Conservation (phyloP, 139 green algal species). For the Chlorella ohadii region DNA sequence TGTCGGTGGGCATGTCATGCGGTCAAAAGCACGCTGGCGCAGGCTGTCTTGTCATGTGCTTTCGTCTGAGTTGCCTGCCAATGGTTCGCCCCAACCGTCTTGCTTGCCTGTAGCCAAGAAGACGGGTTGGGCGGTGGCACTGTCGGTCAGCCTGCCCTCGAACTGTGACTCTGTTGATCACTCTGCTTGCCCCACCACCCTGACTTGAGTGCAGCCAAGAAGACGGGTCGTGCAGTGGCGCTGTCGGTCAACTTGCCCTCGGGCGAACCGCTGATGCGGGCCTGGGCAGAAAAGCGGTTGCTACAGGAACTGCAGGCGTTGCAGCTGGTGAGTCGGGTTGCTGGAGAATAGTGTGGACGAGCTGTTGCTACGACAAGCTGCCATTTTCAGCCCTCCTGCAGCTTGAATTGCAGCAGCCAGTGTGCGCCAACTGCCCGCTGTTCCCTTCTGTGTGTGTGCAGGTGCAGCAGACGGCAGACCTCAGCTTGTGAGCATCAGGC, state of each 20-base stretch:
- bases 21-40: too few relatives aligned
- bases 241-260: conserved; percentile 33
- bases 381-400: too few relatives aligned
- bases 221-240: neutral
- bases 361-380: too few relatives aligned
- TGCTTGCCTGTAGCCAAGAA: neutral
- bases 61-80: neutral
- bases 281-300: conserved; percentile 30
- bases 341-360: too few relatives aligned
- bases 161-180: neutral
- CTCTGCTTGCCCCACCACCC: neutral
- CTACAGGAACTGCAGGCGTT: conserved; percentile 30
- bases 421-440: too few relatives aligned
- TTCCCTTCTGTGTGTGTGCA: neutral
- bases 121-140: neutral
- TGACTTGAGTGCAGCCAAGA: conserved; percentile 13
- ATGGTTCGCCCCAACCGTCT: neutral
- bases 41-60: neutral
- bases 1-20: too few relatives aligned
- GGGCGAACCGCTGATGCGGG: conserved; percentile 12
- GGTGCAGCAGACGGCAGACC: neutral
- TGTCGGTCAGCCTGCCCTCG: conserved; percentile 32
- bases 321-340: conserved; percentile 32
- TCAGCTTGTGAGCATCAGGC: neutral
- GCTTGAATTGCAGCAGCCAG: too few relatives aligned